phyloP scores from a whole-genome alignment of 305 asterid species.

The Nicotiana rustica region DNA sequence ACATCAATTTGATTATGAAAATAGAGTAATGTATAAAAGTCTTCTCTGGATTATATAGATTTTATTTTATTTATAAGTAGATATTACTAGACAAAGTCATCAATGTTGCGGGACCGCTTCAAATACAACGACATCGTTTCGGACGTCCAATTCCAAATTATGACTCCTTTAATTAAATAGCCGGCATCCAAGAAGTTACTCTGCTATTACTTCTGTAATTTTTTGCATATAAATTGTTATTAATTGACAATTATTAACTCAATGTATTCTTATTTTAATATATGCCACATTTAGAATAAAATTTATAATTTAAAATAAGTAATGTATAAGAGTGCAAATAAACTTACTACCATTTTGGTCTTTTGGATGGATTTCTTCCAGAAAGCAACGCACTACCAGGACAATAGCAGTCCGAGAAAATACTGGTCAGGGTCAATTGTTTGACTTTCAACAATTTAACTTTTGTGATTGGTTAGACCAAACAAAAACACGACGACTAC shows the following conservation, averaged over 20 bases:
- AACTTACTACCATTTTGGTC: background rate
- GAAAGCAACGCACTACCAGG: background rate
- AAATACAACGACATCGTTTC: background rate
- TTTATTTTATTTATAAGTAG: background rate
- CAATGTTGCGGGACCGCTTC: background rate
- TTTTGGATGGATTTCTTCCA: background rate
- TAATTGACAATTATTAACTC: too few species aligned
- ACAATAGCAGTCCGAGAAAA: background rate
- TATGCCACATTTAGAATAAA: too few species aligned
- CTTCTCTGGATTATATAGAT: background rate
- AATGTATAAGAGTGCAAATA: background rate
- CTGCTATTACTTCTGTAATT: too few species aligned
- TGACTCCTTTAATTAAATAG: too few species aligned
- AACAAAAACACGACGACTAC: background rate
- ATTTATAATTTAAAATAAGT: too few species aligned
- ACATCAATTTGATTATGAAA: background rate
- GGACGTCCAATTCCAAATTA: background rate
- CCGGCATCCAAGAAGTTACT: background rate
- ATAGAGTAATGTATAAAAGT: background rate
- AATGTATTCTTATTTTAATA: too few species aligned
- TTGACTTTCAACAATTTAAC: conserved; percentile 7
- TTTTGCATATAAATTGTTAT: too few species aligned
- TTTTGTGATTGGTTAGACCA: background rate
- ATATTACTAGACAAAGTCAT: background rate
- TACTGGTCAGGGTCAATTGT: conserved; percentile 6